A percentile compares a stretch with the other conserved stretches of the same genome.
These are phyloP conservation scores for Mycena rosella DNA, from an alignment of 768 basidiomycete genomes.

Conservation along the genomic window DNA sequence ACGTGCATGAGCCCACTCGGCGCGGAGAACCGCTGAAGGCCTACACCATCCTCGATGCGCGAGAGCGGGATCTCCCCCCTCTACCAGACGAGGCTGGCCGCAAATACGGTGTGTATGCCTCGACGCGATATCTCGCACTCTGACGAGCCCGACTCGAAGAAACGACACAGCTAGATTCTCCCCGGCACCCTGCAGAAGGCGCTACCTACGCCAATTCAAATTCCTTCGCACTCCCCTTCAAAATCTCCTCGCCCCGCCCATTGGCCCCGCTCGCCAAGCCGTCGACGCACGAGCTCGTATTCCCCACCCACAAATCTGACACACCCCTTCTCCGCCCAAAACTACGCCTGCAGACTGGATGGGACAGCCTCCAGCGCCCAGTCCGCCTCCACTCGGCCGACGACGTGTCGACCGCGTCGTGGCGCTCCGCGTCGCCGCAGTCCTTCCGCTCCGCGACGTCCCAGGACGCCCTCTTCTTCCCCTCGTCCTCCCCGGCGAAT, in stretches of 20 bases:
- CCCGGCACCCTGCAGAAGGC: background rate
- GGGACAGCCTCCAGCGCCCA: background rate
- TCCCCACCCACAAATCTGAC: slow-evolving; percentile 2
- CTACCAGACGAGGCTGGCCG: slow-evolving; percentile 5
- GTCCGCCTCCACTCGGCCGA: background rate
- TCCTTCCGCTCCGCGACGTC: background rate
- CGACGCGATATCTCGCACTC: background rate
- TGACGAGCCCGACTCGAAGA: background rate
- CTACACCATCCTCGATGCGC: background rate
- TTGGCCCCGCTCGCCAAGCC: slow-evolving; percentile 4
- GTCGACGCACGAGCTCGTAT: slow-evolving; percentile 7
- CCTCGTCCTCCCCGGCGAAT: background rate
- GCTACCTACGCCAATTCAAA: background rate
- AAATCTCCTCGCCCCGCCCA: background rate
- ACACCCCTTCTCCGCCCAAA: background rate
- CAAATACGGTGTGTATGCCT: background rate
- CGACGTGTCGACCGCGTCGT: slow-evolving; percentile 1
- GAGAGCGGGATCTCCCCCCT: slow-evolving; percentile 23
- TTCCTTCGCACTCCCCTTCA: background rate
- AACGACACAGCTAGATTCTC: background rate
- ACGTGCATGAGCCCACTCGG: background rate
- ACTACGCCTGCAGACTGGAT: slow-evolving; percentile 15
- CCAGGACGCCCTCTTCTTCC: background rate
- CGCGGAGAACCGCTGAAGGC: background rate
- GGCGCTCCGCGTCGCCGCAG: background rate